These are phyloP conservation scores for Russula abietina DNA, from an alignment of 768 basidiomycete genomes.

Conservation along the genomic window DNA sequence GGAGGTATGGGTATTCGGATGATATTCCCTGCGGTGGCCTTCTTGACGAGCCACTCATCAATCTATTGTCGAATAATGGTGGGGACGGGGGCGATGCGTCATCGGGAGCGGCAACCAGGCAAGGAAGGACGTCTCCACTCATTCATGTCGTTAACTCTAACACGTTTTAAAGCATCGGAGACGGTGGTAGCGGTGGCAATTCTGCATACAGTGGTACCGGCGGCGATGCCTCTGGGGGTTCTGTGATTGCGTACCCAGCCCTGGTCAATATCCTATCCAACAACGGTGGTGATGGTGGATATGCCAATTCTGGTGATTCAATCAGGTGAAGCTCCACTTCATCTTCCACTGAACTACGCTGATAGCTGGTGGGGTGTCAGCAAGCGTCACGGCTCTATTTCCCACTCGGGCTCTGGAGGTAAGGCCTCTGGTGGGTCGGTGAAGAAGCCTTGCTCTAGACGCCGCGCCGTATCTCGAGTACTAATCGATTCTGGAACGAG, in stretches of 20 bases:
- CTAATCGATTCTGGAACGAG: not conserved
- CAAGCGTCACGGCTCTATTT: not conserved
- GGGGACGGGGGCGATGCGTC: conserved; percentile 27
- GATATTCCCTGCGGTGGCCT: not conserved
- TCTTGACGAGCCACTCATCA: conserved; percentile 26
- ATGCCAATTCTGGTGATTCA: conserved; percentile 12
- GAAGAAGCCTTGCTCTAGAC: conserved; percentile 6
- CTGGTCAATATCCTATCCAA: conserved; percentile 32
- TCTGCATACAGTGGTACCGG: conserved; percentile 14
- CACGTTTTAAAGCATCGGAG: not conserved
- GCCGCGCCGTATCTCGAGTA: not conserved
- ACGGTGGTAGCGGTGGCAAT: not conserved
- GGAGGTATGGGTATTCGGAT: not conserved
- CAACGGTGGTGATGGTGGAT: conserved; percentile 27
- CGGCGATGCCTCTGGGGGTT: conserved; percentile 22
- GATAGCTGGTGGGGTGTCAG: not conserved
- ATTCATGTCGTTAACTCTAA: not conserved
- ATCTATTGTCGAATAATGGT: conserved; percentile 32
- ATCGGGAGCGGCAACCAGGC: conserved; percentile 25
- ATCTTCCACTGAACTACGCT: not conserved
- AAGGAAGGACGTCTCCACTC: not conserved
- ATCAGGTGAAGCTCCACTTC: conserved; percentile 3
- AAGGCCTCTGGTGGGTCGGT: conserved; percentile 19
- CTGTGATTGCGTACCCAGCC: conserved; percentile 13
- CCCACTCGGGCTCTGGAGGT: conserved; percentile 16